Base-by-base conservation (phyloP, 2,329 filamentous ascomycete species). In the Alternaria metachromatica region DNA sequence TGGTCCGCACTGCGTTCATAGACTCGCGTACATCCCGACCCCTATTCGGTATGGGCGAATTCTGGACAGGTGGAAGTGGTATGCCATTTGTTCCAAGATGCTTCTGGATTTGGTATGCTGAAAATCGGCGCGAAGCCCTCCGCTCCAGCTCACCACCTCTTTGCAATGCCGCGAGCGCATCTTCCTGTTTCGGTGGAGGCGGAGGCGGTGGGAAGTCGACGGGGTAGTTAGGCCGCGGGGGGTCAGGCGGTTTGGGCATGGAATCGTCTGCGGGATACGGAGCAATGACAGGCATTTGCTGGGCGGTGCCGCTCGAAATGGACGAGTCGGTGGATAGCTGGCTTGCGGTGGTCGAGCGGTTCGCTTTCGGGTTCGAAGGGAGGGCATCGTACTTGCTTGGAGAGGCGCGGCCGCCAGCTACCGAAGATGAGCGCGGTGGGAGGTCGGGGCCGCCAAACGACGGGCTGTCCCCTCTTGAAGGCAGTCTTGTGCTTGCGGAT, bases 41-140 rank as follows among this genome's bases (percentile, higher is more conserved):
- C 65, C 94, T 87, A 76, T 97, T 97, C 6, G 94, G 94, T 66
- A 95, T 87, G 2, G 92, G 93, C 5, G 91, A 90, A 65, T 90
- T 93, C 76, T 96, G 93, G 18, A 85, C 80, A 6, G 92, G 85
- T 25, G 95, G 94, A 20, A 98, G 87, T 7, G 94, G 93, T 15
- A 98, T 90, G 20, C 92, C 93, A 80, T 90, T 94, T 15, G 92
- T 90, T 11, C 95, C 95, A 2, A 98, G 84, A 73, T 97, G 94
- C 77, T 97, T 98, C 49, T 93, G 93, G 71, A 99, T 97, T 76
- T 99, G 96, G 78, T 98, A 99, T 57, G 94, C 92, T 2, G 96
- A 98, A 78, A 98, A 99, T 74, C 96, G 87, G 70, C 95, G 87
- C 13, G 96, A 99, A 1, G 96, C 96, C 77, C 96, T 88, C 76